Evolutionary conservation across 2,329 filamentous ascomycete genomes (phyloP), one percentile per base, ranked within the genome.

Genomic region (Fusarium avenaceum): DNA sequence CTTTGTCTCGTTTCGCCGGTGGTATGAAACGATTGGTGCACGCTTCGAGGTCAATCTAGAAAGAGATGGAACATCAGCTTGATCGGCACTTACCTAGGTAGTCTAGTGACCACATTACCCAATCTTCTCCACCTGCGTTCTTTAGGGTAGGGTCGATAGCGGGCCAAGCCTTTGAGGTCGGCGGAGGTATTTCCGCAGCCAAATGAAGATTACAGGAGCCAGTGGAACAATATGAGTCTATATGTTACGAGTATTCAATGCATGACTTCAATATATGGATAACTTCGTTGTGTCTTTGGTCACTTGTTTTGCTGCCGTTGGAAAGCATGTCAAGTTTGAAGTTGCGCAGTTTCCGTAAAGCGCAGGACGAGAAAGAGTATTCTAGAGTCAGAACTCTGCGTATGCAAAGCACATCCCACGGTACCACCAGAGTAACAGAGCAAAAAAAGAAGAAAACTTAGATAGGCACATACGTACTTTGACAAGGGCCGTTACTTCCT

Each of bases 1-100:
- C 53, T 62, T 61, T 52, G 55, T 50, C 38, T 53, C 62, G 39
- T 67, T 55, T 65, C 38, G 42, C 46, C 62, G 45, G 48, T 70
- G 49, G 52, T 69, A 48, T 69, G 66, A 70, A 57, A 70, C 24
- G 66, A 70, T 70, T 69, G 66, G 66, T 50, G 53, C 42, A 47
- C 45, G 49, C 35, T 70, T 70, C 66, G 33, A 70, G 66, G 46
- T 39, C 39, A 44, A 46, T 67, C 66, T 62, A 67, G 66, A 69
- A 69, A 28, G 48, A 43, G 62, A 48, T 69, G 48, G 65, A 69
- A 68, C 38, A 19, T n/a, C 39, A 39, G 44, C 33, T 20, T 22
- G 28, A 14, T 32, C 30, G 57, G 28, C 39, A 30, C 28, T 10
- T 30, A 22, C 22, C 22, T 22, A 22, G 4, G 4, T 22, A 22